Evolutionary conservation across 2,329 filamentous ascomycete genomes (phyloP), one percentile per base, ranked within the genome.

Genomic region (Cadophora sp.): DNA sequence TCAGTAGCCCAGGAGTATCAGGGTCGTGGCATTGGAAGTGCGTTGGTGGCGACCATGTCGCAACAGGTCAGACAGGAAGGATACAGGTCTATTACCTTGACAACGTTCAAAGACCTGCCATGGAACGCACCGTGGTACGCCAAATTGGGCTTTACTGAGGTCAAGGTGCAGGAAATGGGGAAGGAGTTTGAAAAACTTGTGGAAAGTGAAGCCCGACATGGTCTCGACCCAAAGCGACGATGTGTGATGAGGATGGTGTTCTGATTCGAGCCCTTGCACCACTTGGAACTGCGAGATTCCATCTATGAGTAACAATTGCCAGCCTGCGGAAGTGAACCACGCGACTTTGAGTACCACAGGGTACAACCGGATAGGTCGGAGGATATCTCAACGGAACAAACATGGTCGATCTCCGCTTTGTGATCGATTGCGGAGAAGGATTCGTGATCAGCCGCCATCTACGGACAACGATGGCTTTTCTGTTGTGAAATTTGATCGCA

Each of bases 71-170:
- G 67, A 65, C 34, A 55, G 31, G 74, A 77, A 63, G 71, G 71
- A 56, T 77, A 72, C 66, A 73, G 69, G 61, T 67, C 70, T 14
- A 68, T 76, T 9, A 75, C 74, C 12, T 65, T 77, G 29, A 77
- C 75, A n/a, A 77, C 75, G 9, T 77, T 71, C 65, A 70, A 67
- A 69, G 62, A 71, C 65, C 62, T 77, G 26, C 70, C 72, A 16
- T 77, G 73, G 73, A 76, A 77, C 65, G 74, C 73, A 27, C 76
- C 74, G 53, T 77, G 75, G 75, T 77, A 75, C 68, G 65, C 71
- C 11, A 75, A 60, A 48, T 59, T 76, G 62, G 76, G 76, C 6
- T 77, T 76, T 64, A 27, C 69, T 11, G 73, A 76, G 55, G 69
- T 77, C 4, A 70, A 72, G 53, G 43, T 65, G 5, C 64, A 70